phyloP scores from a whole-genome alignment of 495 filamentous ascomycete genomes.

The Neurospora sp. region DNA sequence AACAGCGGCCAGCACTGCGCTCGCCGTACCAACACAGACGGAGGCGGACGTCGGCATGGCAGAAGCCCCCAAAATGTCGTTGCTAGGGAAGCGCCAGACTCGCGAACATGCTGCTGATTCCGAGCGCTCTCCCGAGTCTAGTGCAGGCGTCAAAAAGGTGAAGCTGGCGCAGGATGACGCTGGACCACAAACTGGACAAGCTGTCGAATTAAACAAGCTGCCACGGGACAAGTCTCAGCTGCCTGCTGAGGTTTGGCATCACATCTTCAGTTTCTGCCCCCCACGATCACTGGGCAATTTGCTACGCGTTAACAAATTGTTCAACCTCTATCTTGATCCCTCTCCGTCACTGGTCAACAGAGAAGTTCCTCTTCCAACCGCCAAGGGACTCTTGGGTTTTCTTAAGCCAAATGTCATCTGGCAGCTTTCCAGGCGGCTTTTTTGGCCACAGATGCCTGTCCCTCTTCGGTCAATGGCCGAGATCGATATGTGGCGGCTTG shows the following conservation, averaged over 20 bases:
- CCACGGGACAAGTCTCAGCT: constrained; percentile 30
- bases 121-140: background rate
- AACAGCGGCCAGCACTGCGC: background rate
- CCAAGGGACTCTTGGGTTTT: constrained; percentile 9
- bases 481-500: constrained; percentile 53
- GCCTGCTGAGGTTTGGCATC: constrained; percentile 45
- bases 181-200: constrained; percentile 1
- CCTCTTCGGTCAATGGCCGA: constrained; percentile 47
- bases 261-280: constrained; percentile 43
- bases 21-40: background rate
- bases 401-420: constrained; percentile 47
- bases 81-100: constrained; percentile 28
- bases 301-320: constrained; percentile 41
- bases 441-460: constrained; percentile 44
- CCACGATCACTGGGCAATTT: constrained; percentile 40
- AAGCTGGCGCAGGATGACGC: constrained; percentile 22
- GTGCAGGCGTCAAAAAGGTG: constrained; percentile 23
- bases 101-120: constrained; percentile 1
- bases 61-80: constrained; percentile 1
- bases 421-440: constrained; percentile 45
- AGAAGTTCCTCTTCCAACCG: constrained; percentile 14
- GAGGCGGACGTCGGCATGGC: constrained; percentile 10
- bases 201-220: constrained; percentile 3
- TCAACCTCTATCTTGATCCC: constrained; percentile 43
- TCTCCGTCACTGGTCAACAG: constrained; percentile 17